Conservation (phyloP, 257 asterid species). For the Fraxinus quadrangulata region DNA sequence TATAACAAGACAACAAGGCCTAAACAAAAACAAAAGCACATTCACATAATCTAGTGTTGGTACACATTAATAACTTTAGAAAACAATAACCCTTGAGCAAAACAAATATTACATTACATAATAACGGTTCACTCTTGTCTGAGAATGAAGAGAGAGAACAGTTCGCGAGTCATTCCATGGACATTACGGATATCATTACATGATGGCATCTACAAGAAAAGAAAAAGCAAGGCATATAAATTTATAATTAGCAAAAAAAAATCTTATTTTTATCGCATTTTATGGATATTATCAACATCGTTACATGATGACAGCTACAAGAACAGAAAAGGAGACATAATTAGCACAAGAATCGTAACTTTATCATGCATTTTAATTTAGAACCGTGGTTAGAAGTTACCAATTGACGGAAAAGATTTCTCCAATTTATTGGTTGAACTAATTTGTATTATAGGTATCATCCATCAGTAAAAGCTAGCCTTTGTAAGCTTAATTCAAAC, state of each 20-base stretch:
- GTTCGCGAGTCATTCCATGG: not conserved
- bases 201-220: not conserved
- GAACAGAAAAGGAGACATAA: not conserved
- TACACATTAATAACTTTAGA: not conserved
- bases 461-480: not conserved
- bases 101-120: not conserved
- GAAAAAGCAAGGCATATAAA: not conserved
- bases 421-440: not conserved
- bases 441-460: not conserved
- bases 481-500: too few species aligned
- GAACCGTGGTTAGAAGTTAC: not conserved
- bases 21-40: not conserved
- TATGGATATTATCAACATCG: not conserved
- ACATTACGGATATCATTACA: not conserved
- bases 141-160: not conserved
- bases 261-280: not conserved
- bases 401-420: not conserved
- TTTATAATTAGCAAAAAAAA: not conserved
- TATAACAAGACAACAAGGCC: not conserved
- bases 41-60: not conserved
- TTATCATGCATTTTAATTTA: not conserved
- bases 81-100: not conserved
- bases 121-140: not conserved
- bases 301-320: not conserved
- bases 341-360: not conserved